phyloP scores from a whole-genome alignment of 768 basidiomycete species.

The Pleurotus pulmonarius region DNA sequence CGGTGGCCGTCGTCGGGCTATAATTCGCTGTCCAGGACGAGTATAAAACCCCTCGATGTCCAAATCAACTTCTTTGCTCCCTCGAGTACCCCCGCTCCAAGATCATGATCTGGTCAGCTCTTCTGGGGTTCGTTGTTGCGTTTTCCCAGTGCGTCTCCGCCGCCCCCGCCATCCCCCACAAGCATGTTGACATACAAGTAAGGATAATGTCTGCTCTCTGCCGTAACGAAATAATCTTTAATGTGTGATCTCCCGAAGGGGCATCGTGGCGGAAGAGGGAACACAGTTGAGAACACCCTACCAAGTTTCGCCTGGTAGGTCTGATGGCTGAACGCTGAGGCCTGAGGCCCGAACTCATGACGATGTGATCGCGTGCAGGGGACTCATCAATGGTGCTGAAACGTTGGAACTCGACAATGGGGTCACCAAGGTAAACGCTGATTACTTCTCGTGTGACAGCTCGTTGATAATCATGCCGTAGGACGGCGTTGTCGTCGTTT shows the following conservation, averaged over 20 bases:
- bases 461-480: constrained; percentile 18
- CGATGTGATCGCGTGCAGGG: constrained; percentile 37
- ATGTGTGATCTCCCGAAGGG: constrained; percentile 38
- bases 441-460: background rate
- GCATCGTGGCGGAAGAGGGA: constrained; percentile 75
- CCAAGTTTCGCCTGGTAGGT: constrained; percentile 74
- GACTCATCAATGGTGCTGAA: constrained; percentile 68
- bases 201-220: background rate
- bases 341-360: background rate
- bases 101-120: background rate
- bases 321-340: background rate
- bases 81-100: background rate
- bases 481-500: constrained; percentile 77
- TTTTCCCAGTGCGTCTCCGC: background rate
- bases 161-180: background rate
- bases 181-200: constrained; percentile 3
- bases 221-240: background rate
- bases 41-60: background rate
- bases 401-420: constrained; percentile 80
- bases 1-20: background rate
- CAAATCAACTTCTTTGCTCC: background rate
- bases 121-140: background rate
- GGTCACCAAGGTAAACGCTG: constrained; percentile 52
- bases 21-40: background rate
- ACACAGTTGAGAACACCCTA: constrained; percentile 68